Percentiles rank a stretch among this genome's conserved stretches.
These are phyloP conservation scores for Dioszegia aurantiaca DNA, from an alignment of 768 basidiomycete species.

Conservation along the genomic window DNA sequence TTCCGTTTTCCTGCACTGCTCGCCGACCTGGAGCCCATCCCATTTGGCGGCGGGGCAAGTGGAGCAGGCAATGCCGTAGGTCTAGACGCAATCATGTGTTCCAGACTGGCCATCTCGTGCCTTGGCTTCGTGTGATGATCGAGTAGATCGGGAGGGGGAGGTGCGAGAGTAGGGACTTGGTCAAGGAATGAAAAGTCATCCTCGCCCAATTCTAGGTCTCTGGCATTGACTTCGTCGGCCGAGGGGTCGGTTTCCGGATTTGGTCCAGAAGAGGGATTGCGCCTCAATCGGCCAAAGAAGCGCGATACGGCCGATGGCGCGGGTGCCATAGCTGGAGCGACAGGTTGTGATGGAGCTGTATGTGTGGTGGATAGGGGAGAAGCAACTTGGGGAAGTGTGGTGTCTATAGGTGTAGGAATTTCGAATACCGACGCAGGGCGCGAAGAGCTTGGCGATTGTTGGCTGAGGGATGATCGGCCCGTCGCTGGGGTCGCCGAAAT, in stretches of 20 bases:
- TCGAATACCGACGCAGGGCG: constrained; percentile 22
- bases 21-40: constrained; percentile 3
- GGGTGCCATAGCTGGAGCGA: constrained; percentile 6
- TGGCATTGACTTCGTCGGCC: constrained; percentile 39
- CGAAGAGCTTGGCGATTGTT: constrained; percentile 7
- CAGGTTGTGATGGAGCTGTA: not conserved
- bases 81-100: constrained; percentile 36
- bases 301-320: constrained; percentile 72
- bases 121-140: constrained; percentile 23
- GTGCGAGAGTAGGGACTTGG: constrained; percentile 46
- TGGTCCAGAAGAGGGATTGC: constrained; percentile 24
- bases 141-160: constrained; percentile 51
- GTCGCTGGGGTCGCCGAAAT: not conserved
- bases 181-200: constrained; percentile 77
- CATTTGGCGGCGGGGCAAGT: constrained; percentile 38
- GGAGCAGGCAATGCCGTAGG: constrained; percentile 34
- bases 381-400: constrained; percentile 9
- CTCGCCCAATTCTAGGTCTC: constrained; percentile 68
- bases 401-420: constrained; percentile 2
- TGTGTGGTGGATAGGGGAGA: constrained; percentile 9
- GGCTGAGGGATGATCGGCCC: not conserved
- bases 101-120: constrained; percentile 39
- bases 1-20: constrained; percentile 8
- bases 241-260: constrained; percentile 17
- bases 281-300: constrained; percentile 62